Percentiles rank a stretch among this genome's conserved stretches.
Conservation (phyloP, 805 yeast genomes). For the Blastobotrys robertii region DNA sequence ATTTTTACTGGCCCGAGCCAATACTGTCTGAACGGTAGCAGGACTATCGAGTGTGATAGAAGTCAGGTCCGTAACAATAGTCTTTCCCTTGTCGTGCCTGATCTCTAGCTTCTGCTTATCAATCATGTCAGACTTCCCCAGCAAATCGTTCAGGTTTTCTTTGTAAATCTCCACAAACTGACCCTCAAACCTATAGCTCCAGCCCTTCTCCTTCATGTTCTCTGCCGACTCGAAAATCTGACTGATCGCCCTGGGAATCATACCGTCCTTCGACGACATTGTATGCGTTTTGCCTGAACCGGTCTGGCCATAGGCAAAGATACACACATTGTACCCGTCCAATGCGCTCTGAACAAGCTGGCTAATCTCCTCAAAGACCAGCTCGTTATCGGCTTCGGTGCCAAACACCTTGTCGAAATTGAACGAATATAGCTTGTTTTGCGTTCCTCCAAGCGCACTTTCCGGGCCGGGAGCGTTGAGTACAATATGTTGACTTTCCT, state of each 20-base stretch:
- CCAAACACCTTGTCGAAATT: slow-evolving; percentile 73
- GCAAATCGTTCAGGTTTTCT: slow-evolving; percentile 65
- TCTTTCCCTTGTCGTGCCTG: slow-evolving; percentile 54
- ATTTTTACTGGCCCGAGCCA: slow-evolving; percentile 47
- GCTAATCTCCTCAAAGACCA: slow-evolving; percentile 74
- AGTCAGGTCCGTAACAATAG: slow-evolving; percentile 53
- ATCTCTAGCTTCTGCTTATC: slow-evolving; percentile 48
- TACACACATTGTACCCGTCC: slow-evolving; percentile 87
- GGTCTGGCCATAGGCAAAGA: slow-evolving; percentile 95
- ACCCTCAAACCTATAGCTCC: slow-evolving; percentile 55
- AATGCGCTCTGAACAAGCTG: slow-evolving; percentile 77
- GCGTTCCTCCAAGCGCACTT: neutral
- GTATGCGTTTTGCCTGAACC: slow-evolving; percentile 93
- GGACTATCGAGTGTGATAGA: slow-evolving; percentile 38
- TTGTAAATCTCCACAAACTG: slow-evolving; percentile 87
- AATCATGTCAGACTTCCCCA: slow-evolving; percentile 25
- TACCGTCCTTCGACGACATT: slow-evolving; percentile 71
- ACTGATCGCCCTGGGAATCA: slow-evolving; percentile 66
- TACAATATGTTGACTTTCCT: slow-evolving; percentile 18
- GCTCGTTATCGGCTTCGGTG: slow-evolving; percentile 41
- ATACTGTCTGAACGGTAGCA: slow-evolving; percentile 39
- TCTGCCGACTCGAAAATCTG: slow-evolving; percentile 56
- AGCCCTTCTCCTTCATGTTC: slow-evolving; percentile 42
- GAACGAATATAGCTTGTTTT: slow-evolving; percentile 33
- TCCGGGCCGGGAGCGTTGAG: slow-evolving; percentile 18